Base-by-base conservation (phyloP, 108 stramenopile genomes). In the Aureococcus anophagefferens region DNA sequence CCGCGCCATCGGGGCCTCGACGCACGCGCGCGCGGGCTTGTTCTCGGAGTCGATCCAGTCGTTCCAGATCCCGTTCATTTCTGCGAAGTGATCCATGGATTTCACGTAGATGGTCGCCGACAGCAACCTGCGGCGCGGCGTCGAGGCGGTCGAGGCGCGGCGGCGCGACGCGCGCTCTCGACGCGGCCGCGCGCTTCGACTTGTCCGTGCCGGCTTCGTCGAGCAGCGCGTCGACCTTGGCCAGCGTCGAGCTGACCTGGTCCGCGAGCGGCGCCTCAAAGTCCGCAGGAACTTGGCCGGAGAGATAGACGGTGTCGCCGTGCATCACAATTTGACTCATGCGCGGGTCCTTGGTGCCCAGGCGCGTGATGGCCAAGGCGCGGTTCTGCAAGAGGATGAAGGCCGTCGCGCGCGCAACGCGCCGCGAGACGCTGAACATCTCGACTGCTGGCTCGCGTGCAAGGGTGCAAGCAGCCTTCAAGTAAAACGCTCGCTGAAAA, bases 91-190 rank as follows among this genome's bases (percentile, higher is more conserved):
- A 33, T 81, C 76, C 30, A 88, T 87, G 72, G 88, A 77, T 64
- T 86, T 87, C 46, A 90, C 34, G 87, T 87, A 90, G 37, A 90
- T 87, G 31, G 72, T 70, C 3, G 86, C 84, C 33, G 82, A 76
- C 35, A 90, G 65, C 30, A 88, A n/a, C n/a, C n/a, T n/a, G n/a
- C n/a, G n/a, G n/a, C n/a, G n/a, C n/a, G n/a, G n/a, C n/a, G n/a
- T n/a, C n/a, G n/a, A n/a, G n/a, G n/a, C n/a, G n/a, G n/a, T n/a
- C n/a, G n/a, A n/a, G n/a, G n/a, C n/a, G n/a, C n/a, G n/a, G n/a
- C n/a, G n/a, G n/a, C n/a, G n/a, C n/a, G n/a, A n/a, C n/a, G n/a
- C n/a, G n/a, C n/a, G n/a, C n/a, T n/a, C n/a, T n/a, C n/a, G n/a
- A n/a, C n/a, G n/a, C n/a, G n/a, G n/a, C n/a, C n/a, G n/a, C n/a